Conservation (phyloP, 768 basidiomycete genomes). For the Clathrus columnatus region DNA sequence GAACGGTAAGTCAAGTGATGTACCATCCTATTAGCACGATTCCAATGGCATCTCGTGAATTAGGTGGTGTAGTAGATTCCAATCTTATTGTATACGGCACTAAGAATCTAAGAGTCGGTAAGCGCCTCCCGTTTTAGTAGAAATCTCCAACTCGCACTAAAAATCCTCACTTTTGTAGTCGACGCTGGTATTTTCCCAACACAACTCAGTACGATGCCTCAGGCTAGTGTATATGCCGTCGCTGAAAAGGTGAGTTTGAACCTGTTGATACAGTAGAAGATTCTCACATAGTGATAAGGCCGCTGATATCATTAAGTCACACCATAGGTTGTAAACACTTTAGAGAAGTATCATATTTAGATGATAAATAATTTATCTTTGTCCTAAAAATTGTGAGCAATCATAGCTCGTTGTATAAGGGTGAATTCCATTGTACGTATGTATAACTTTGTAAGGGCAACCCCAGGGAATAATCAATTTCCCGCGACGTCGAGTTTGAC, state of each 20-base stretch:
- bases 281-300: background rate
- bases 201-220: background rate
- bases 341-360: no score
- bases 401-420: no score
- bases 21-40: conserved; percentile 23
- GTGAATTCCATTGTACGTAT: no score
- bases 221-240: background rate
- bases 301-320: background rate
- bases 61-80: conserved; percentile 29
- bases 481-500: no score
- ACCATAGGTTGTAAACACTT: no score
- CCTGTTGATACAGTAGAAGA: background rate
- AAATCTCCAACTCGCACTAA: no score
- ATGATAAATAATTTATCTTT: no score
- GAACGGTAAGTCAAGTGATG: conserved; percentile 3
- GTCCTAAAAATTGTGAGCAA: no score
- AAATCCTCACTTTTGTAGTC: no score
- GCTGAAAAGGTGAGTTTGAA: background rate
- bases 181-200: background rate
- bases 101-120: conserved; percentile 21
- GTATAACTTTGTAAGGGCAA: no score
- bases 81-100: conserved; percentile 26
- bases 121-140: background rate
- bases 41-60: conserved; percentile 31
- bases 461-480: no score